Evolutionary conservation across 352 stramenopile genomes (phyloP).

Genomic region (Phytophthora gonapodyides): DNA sequence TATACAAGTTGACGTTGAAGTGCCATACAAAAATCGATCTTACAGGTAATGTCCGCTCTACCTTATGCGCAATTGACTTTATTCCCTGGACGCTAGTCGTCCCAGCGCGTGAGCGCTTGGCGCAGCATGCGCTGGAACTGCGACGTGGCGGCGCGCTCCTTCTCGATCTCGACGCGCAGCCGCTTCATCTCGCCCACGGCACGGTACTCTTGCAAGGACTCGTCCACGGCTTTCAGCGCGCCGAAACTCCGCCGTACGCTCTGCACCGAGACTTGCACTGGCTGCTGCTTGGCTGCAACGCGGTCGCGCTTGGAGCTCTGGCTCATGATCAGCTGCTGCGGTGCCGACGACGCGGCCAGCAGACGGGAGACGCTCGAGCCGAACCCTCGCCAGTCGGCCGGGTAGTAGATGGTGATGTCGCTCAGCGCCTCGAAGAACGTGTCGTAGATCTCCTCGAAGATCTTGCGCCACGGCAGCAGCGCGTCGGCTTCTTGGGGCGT

Average conservation of each 20-base stretch:
- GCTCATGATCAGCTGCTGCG: constrained; percentile 5
- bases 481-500: constrained; percentile 22
- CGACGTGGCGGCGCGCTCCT: constrained; percentile 47
- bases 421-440: constrained; percentile 64
- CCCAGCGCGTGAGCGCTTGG: constrained; percentile 55
- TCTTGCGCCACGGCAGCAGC: constrained; percentile 56
- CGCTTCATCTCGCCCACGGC: constrained; percentile 41
- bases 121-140: constrained; percentile 68
- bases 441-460: constrained; percentile 64
- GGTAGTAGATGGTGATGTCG: constrained; percentile 54
- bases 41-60: no score
- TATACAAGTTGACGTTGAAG: not conserved
- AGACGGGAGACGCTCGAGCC: constrained; percentile 19
- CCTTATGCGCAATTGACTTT: not conserved
- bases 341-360: constrained; percentile 8
- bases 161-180: constrained; percentile 60
- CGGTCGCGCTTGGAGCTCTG: constrained; percentile 9
- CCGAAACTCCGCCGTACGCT: constrained; percentile 53
- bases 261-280: constrained; percentile 36
- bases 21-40: not conserved
- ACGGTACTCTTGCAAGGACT: constrained; percentile 34
- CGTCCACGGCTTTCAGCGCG: constrained; percentile 10
- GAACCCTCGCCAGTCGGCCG: constrained; percentile 28
- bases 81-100: constrained; percentile 26
- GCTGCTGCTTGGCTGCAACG: constrained; percentile 12